Evolutionary conservation across 306 rosid genomes (phyloP), one percentile per base, ranked within the genome.

Genomic region (Begonia loranthoides): DNA sequence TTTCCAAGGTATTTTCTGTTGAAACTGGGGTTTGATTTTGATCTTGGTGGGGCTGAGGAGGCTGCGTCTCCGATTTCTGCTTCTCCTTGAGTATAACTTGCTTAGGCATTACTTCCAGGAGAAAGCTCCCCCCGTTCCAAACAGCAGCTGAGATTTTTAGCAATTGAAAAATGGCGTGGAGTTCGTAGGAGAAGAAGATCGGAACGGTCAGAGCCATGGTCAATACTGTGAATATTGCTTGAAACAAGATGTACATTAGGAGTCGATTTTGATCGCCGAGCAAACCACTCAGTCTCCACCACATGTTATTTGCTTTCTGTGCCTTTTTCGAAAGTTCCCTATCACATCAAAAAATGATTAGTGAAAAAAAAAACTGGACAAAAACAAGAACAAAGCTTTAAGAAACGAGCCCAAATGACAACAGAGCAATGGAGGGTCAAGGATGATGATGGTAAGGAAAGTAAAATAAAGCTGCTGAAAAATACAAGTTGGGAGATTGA

Each of bases 261-360:
- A 82, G 0, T 19, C 99, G 95, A 63, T 90, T 90, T 56, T 83
- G 94, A 62, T 90, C 95, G 11, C 99, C 99, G 4, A 90, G 83
- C 76, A 90, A 15, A 63, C 95, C 93, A 24, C 99, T 90, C 58
- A 80, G 55, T 47, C 77, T 87, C 99, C 99, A 86, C 99, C 95
- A 90, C 28, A 70, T 0, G 13, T 82, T 90, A 74, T 90, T 90
- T 38, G 99, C 95, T 70, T 80, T 90, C 73, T 80, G 86, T 12
- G 99, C 95, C 62, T 87, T 90, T 34, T 86, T 82, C 0, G 95
- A 86, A 43, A 90, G 92, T 70, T 80, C 99, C 73, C 99, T 90
- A 36, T 33, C n/a, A n/a, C n/a, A n/a, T n/a, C n/a, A n/a, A n/a
- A n/a, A n/a, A n/a, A n/a, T n/a, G n/a, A n/a, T n/a, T n/a, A n/a